Evolutionary conservation across 2,329 filamentous ascomycete genomes (phyloP).

Genomic region (Chaetomium globosum): DNA sequence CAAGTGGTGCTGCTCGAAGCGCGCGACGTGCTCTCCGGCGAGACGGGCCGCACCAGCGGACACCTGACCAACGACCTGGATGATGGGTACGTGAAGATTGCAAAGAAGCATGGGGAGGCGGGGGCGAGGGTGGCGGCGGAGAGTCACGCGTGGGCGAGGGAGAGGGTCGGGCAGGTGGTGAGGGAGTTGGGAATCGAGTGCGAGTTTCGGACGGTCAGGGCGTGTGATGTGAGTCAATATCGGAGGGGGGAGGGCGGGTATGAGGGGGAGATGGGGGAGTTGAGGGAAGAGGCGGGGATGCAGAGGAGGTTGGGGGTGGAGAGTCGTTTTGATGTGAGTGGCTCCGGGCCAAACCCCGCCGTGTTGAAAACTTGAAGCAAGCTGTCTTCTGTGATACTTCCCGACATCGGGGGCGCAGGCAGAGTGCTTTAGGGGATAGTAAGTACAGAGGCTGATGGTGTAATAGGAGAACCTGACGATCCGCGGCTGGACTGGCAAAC

Average conservation of each 20-base stretch:
- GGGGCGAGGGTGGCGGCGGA: slow-evolving; percentile 55
- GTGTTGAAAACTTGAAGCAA: no score
- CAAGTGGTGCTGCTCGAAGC: slow-evolving; percentile 57
- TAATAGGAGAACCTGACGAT: slow-evolving; percentile 48
- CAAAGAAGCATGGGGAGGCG: slow-evolving; percentile 54
- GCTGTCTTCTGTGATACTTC: no score
- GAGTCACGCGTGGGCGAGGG: slow-evolving; percentile 57
- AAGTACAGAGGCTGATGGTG: slow-evolving; percentile 6
- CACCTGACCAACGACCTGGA: slow-evolving; percentile 59
- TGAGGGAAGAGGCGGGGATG: slow-evolving; percentile 51
- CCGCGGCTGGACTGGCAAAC: slow-evolving; percentile 54
- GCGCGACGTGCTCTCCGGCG: slow-evolving; percentile 56
- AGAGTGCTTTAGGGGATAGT: no score
- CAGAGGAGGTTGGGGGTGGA: slow-evolving; percentile 50
- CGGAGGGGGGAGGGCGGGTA: slow-evolving; percentile 47
- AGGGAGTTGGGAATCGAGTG: slow-evolving; percentile 56
- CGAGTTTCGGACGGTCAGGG: slow-evolving; percentile 56
- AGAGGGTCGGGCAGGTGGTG: slow-evolving; percentile 54
- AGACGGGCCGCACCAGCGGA: slow-evolving; percentile 57
- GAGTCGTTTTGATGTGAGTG: slow-evolving; percentile 43
- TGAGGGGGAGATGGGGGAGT: slow-evolving; percentile 48
- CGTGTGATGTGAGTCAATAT: slow-evolving; percentile 56
- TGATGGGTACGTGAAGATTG: slow-evolving; percentile 55
- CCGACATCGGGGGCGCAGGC: no score
- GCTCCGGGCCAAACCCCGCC: no score